Evolutionary conservation across 108 stramenopile species (phyloP).

Genomic region (Discostella stelligeroides): DNA sequence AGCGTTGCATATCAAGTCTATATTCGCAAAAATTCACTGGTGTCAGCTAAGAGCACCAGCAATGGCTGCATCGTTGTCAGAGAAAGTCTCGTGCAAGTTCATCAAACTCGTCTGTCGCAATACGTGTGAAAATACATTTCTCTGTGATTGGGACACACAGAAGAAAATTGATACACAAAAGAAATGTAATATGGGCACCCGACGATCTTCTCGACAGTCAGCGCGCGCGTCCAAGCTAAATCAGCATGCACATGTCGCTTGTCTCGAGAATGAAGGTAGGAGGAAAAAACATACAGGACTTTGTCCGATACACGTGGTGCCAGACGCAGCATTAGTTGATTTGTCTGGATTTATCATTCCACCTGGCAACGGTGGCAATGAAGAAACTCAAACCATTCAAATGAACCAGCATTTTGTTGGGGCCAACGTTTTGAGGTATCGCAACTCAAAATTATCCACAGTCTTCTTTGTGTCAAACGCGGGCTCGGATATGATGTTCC

Average conservation of each 20-base stretch:
- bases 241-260: conserved; percentile 18
- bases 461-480: not conserved
- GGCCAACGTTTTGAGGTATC: conserved; percentile 16
- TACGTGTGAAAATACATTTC: conserved; percentile 64
- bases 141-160: conserved; percentile 16
- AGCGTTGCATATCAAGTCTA: conserved; percentile 39
- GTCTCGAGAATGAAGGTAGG: conserved; percentile 13
- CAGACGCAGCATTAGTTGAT: not conserved
- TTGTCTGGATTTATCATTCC: conserved; percentile 26
- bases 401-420: not conserved
- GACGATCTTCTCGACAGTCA: conserved; percentile 34
- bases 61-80: not conserved
- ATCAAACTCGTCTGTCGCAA: conserved; percentile 62
- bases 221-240: conserved; percentile 29
- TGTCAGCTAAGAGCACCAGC: conserved; percentile 4
- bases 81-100: conserved; percentile 39
- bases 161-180: conserved; percentile 11
- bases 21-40: conserved; percentile 39
- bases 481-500: not conserved
- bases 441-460: conserved; percentile 8
- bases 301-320: not conserved
- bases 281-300: conserved; percentile 1
- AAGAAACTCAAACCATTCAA: not conserved
- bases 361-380: conserved; percentile 1
- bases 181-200: not conserved